Evolutionary conservation across 495 filamentous ascomycete species (phyloP), one percentile per base, ranked within the genome.

Genomic region (Penicillium crystallinum): DNA sequence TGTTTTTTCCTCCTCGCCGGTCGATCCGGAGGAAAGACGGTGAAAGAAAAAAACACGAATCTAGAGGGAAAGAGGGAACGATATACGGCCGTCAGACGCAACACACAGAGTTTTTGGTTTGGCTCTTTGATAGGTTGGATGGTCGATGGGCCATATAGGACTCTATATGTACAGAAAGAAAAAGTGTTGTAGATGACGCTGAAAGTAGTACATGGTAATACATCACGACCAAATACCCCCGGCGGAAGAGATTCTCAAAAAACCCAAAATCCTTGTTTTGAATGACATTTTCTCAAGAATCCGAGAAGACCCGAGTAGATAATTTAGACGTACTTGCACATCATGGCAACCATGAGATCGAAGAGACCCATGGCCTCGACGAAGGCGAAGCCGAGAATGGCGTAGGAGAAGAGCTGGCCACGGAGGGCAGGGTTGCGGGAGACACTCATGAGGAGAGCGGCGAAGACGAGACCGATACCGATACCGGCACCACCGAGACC

Each of bases 331-430:
- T 75, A 76, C 80, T 87, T 87, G 82, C 82, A 83, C 85, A 89
- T 89, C 77, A 89, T 85, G 73, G 87, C 86, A 86, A 91, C 83
- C 87, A 92, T 92, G 65, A 92, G 84, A 69, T 89, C 87, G 86
- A 92, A 91, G 66, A 93, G 84, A 82, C 88, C 89, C 61, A 90
- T 93, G 79, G 89, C 89, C 73, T 93, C 89, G 70, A 89, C 88
- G 84, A 93, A 93, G 65, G 89, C 88, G 74, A 93, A 93, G 76
- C 88, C 88, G 67, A 93, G 77, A 86, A 93, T 90, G 81, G 89
- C 88, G 78, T 93, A 91, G 56, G 86, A 83, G 86, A 93, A 93
- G 62, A 93, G 86, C 80, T 91, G 88, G 66, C 86, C 88, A 75
- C 88, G 84, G 79, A 93, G 84, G 62, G 84, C 84, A 62, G 88